Percentiles rank a stretch among this genome's conserved stretches.
phyloP scores from a whole-genome alignment of 2,329 filamentous ascomycete genomes.

The Aspergillus quadricinctus region DNA sequence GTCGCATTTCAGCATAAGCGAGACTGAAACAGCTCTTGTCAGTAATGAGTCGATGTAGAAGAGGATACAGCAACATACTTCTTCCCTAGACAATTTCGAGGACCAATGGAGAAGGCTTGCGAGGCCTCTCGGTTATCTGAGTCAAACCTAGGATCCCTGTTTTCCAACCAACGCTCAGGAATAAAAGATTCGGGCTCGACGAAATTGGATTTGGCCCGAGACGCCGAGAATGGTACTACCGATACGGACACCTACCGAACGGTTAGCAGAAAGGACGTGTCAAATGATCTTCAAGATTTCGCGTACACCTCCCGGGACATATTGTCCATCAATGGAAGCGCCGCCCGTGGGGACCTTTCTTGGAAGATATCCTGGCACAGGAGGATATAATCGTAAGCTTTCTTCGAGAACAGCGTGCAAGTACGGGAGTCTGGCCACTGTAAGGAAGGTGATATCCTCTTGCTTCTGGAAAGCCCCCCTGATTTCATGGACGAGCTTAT shows the following conservation, averaged over 20 bases:
- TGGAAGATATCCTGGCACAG: conserved; percentile 33
- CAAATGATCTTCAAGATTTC: background rate
- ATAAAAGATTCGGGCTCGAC: conserved; percentile 6
- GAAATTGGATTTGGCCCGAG: conserved; percentile 8
- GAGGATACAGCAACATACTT: conserved; percentile 2
- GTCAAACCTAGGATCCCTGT: background rate
- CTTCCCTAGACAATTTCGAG: conserved; percentile 8
- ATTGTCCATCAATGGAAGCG: conserved; percentile 31
- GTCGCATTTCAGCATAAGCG: conserved; percentile 10
- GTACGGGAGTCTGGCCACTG: conserved; percentile 29
- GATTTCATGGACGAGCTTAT: conserved; percentile 15
- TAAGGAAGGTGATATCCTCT: conserved; percentile 32
- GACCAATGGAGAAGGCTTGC: conserved; percentile 9
- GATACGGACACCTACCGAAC: background rate
- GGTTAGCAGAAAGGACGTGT: background rate
- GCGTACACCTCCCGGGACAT: conserved; percentile 28
- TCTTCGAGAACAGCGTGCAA: conserved; percentile 40
- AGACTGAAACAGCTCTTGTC: conserved; percentile 2
- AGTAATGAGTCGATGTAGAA: background rate
- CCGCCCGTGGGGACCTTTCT: conserved; percentile 33
- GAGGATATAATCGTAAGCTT: conserved; percentile 40
- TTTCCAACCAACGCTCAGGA: conserved; percentile 8
- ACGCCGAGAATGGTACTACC: conserved; percentile 1
- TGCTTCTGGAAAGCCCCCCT: conserved; percentile 14
- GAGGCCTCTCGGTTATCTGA: conserved; percentile 4